phyloP scores from a whole-genome alignment of 805 yeast genomes.

The Myxozyma nipponensis region DNA sequence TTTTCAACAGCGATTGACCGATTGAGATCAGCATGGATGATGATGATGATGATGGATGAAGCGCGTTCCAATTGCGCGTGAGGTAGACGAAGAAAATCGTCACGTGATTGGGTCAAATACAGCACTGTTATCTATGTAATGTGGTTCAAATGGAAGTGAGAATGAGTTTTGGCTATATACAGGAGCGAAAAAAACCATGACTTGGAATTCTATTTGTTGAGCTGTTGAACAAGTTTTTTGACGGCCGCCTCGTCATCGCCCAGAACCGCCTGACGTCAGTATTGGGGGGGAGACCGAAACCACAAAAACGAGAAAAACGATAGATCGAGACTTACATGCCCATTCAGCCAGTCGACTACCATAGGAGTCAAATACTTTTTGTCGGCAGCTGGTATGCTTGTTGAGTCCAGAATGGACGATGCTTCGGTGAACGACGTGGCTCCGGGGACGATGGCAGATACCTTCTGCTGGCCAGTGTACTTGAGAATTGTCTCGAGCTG shows the following conservation, averaged over 20 bases:
- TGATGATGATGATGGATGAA: no score
- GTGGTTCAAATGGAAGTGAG: no score
- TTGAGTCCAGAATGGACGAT: conserved; percentile 9
- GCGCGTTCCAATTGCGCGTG: no score
- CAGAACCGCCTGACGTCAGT: conserved; percentile 16
- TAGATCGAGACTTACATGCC: conserved; percentile 13
- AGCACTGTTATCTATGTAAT: no score
- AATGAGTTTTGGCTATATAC: no score
- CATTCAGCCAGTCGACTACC: conserved; percentile 30
- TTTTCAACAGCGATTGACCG: no score
- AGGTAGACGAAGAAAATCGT: no score
- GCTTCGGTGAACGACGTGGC: conserved; percentile 21
- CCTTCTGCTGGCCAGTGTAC: conserved; percentile 21
- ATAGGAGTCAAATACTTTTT: conserved; percentile 21
- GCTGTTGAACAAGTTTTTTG: conserved; percentile 23
- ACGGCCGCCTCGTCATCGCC: conserved; percentile 28
- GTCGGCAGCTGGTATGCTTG: conserved; percentile 6
- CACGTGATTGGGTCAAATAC: no score
- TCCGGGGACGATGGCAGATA: conserved; percentile 22
- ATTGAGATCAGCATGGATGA: no score
- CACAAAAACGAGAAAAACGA: neutral
- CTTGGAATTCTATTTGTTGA: no score
- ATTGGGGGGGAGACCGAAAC: neutral
- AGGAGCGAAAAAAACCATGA: no score
- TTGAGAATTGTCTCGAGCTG: conserved; percentile 27